Percentiles rank a stretch among this genome's conserved stretches.
Conservation (phyloP, 148 eudicot species). For the Rhododendron griersonianum region DNA sequence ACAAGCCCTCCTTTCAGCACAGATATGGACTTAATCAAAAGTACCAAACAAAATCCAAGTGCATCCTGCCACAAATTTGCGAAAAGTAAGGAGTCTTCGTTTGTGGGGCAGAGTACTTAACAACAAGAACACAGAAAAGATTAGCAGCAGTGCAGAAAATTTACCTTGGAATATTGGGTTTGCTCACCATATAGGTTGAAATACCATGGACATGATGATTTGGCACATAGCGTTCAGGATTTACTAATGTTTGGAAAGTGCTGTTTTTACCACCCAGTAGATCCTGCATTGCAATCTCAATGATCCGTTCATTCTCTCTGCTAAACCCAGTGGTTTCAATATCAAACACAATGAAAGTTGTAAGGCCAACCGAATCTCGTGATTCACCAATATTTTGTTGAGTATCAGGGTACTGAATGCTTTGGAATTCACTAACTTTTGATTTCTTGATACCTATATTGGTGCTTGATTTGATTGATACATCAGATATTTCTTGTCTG, state of each 20-base stretch:
- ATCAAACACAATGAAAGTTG: slow-evolving; percentile 66
- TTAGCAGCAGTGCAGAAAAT: not conserved
- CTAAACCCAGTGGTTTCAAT: slow-evolving; percentile 80
- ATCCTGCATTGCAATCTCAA: slow-evolving; percentile 84
- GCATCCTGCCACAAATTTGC: not conserved
- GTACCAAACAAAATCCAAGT: not conserved
- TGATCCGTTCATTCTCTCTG: slow-evolving; percentile 49
- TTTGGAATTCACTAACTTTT: slow-evolving; percentile 28
- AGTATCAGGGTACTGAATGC: slow-evolving; percentile 35
- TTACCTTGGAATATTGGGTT: slow-evolving; percentile 80
- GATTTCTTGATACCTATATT: slow-evolving; percentile 27
- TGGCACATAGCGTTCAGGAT: slow-evolving; percentile 58
- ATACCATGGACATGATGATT: slow-evolving; percentile 60
- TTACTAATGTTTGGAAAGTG: slow-evolving; percentile 78
- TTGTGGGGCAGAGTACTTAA: not conserved
- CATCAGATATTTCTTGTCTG: slow-evolving; percentile 38
- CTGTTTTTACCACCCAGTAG: slow-evolving; percentile 78
- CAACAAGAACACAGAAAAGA: not conserved
- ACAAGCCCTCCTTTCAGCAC: not conserved
- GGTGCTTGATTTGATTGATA: slow-evolving; percentile 21
- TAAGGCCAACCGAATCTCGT: slow-evolving; percentile 40
- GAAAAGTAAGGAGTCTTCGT: not conserved
- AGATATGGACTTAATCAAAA: not conserved
- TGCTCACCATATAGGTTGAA: slow-evolving; percentile 56
- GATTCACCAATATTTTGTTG: slow-evolving; percentile 39